Evolutionary conservation across 2,329 filamentous ascomycete genomes (phyloP).

Genomic region (Cladophialophora psammophila): DNA sequence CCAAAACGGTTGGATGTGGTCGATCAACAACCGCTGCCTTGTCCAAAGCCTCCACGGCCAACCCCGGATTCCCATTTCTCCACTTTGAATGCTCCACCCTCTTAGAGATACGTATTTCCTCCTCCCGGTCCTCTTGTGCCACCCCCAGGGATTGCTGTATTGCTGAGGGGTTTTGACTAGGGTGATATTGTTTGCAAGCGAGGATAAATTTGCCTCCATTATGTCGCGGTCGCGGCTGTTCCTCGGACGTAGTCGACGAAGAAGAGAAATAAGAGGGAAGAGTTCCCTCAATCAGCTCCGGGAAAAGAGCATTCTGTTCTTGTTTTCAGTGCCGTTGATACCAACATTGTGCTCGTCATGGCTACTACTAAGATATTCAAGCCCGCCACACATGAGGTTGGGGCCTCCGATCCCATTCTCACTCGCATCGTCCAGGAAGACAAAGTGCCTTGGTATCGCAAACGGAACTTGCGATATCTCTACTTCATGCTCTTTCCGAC

Average conservation of each 20-base stretch:
- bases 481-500: constrained; percentile 67
- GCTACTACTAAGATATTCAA: constrained; percentile 26
- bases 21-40: constrained; percentile 4
- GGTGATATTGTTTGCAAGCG: constrained; percentile 17
- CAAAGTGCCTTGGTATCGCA: constrained; percentile 62
- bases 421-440: constrained; percentile 42
- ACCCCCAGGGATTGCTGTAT: background rate
- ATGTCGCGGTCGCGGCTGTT: constrained; percentile 11
- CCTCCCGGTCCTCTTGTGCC: background rate
- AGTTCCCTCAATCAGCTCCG: background rate
- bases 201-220: constrained; percentile 16
- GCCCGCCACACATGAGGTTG: constrained; percentile 19
- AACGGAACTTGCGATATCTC: constrained; percentile 64
- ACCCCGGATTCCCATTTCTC: constrained; percentile 20
- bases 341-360: constrained; percentile 4
- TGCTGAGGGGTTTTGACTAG: background rate
- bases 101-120: background rate
- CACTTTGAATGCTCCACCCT: constrained; percentile 5
- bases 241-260: background rate
- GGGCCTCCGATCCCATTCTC: constrained; percentile 32
- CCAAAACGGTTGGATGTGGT: constrained; percentile 3
- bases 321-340: background rate
- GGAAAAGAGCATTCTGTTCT: constrained; percentile 1
- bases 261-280: constrained; percentile 5
- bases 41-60: constrained; percentile 2